Conservation (phyloP, 208 protist genomes). For the Leishmania major region DNA sequence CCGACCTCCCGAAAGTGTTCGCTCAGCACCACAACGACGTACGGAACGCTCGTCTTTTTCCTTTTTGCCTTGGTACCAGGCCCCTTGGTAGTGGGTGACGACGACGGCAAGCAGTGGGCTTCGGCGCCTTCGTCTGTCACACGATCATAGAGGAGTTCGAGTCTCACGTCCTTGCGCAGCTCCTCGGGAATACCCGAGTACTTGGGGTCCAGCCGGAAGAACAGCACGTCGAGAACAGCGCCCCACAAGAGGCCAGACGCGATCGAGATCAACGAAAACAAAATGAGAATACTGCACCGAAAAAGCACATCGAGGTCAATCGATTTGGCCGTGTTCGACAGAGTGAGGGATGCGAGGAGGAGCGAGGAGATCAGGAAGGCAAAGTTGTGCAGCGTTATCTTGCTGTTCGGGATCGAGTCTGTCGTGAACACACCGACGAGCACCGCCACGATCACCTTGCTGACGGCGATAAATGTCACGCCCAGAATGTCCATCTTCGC, state of each 20-base stretch:
- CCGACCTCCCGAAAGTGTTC: conserved; percentile 45
- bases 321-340: conserved; percentile 60
- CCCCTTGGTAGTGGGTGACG: background rate
- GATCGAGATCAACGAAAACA: conserved; percentile 52
- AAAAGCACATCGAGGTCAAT: conserved; percentile 28
- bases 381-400: conserved; percentile 63
- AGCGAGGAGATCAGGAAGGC: conserved; percentile 69
- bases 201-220: conserved; percentile 25
- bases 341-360: conserved; percentile 64
- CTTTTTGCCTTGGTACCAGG: conserved; percentile 15
- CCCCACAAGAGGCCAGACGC: conserved; percentile 32
- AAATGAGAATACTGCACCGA: conserved; percentile 57
- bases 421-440: conserved; percentile 64
- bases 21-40: conserved; percentile 65
- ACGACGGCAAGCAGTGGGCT: background rate
- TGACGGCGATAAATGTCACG: conserved; percentile 70
- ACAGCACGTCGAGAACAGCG: conserved; percentile 1
- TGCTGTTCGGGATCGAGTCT: conserved; percentile 51
- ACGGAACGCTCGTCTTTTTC: conserved; percentile 45
- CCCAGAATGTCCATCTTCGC: conserved; percentile 51
- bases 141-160: conserved; percentile 42
- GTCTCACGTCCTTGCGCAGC: conserved; percentile 45
- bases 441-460: conserved; percentile 80
- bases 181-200: conserved; percentile 57
- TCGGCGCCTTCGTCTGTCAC: conserved; percentile 16